Conservation (phyloP, 805 yeast species). For the Candida tallmaniae region DNA sequence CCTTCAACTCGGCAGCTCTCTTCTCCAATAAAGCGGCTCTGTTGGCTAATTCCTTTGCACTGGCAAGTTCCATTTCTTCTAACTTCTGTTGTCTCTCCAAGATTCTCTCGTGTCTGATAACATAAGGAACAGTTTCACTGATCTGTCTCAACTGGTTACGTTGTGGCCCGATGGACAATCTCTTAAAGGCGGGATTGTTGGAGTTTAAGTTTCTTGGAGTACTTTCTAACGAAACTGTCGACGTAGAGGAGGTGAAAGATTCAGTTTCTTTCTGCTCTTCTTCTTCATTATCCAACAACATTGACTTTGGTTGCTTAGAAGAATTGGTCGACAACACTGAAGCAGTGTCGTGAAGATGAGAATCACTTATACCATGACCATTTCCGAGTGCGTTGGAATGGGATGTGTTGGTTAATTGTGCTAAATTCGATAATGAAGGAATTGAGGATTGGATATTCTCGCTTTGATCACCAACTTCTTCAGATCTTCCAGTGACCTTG, state of each 20-base stretch:
- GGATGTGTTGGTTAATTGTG: slow-evolving; percentile 37
- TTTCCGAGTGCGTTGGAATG: not conserved
- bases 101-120: slow-evolving; percentile 70
- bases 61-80: slow-evolving; percentile 73
- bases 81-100: slow-evolving; percentile 71
- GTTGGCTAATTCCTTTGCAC: slow-evolving; percentile 66
- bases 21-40: slow-evolving; percentile 75
- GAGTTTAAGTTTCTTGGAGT: slow-evolving; percentile 17
- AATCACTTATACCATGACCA: slow-evolving; percentile 24
- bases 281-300: slow-evolving; percentile 22
- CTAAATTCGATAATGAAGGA: slow-evolving; percentile 62
- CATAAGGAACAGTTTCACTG: slow-evolving; percentile 83
- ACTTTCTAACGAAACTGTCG: slow-evolving; percentile 25
- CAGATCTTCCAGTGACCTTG: slow-evolving; percentile 44
- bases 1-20: slow-evolving; percentile 68
- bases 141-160: slow-evolving; percentile 69
- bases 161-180: slow-evolving; percentile 43
- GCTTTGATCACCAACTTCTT: slow-evolving; percentile 17
- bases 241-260: slow-evolving; percentile 27
- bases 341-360: slow-evolving; percentile 14
- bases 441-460: slow-evolving; percentile 14
- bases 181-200: slow-evolving; percentile 33
- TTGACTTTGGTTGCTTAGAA: slow-evolving; percentile 24
- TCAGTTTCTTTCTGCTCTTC: slow-evolving; percentile 20
- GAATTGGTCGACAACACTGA: slow-evolving; percentile 16